Evolutionary conservation across 352 stramenopile species (phyloP).

Genomic region (Thalassiosira sp.): DNA sequence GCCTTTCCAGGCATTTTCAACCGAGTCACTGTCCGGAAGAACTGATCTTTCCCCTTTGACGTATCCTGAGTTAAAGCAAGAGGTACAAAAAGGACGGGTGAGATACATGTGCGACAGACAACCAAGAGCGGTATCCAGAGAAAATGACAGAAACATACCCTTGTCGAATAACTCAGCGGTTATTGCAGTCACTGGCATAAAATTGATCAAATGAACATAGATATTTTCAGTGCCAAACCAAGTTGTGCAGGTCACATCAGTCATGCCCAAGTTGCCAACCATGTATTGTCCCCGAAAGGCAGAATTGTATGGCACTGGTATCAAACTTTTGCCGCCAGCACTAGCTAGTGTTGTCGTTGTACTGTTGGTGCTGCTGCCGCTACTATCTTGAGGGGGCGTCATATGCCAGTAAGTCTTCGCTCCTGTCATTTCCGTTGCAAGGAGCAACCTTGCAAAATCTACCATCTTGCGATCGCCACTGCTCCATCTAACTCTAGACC

Average conservation of each 20-base stretch:
- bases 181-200: constrained; percentile 72
- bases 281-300: constrained; percentile 76
- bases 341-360: background rate
- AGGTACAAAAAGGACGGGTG: background rate
- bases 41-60: constrained; percentile 60
- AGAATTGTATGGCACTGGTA: constrained; percentile 53
- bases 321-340: constrained; percentile 1
- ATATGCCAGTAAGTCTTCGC: constrained; percentile 97
- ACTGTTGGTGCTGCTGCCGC: constrained; percentile 2
- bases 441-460: constrained; percentile 89
- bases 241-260: constrained; percentile 73
- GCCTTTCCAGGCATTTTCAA: constrained; percentile 74
- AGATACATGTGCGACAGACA: background rate
- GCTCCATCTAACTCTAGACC: constrained; percentile 81
- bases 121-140: background rate
- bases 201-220: constrained; percentile 84
- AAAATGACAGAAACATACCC: constrained; percentile 18
- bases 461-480: constrained; percentile 45
- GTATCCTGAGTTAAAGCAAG: constrained; percentile 36
- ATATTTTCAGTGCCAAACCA: constrained; percentile 77
- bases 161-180: constrained; percentile 68
- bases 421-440: constrained; percentile 92
- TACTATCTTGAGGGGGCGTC: constrained; percentile 41
- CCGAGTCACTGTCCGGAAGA: constrained; percentile 31
- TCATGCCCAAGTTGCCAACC: constrained; percentile 81